Conservation (phyloP, 768 basidiomycete species). For the Tulasnella sp. region DNA sequence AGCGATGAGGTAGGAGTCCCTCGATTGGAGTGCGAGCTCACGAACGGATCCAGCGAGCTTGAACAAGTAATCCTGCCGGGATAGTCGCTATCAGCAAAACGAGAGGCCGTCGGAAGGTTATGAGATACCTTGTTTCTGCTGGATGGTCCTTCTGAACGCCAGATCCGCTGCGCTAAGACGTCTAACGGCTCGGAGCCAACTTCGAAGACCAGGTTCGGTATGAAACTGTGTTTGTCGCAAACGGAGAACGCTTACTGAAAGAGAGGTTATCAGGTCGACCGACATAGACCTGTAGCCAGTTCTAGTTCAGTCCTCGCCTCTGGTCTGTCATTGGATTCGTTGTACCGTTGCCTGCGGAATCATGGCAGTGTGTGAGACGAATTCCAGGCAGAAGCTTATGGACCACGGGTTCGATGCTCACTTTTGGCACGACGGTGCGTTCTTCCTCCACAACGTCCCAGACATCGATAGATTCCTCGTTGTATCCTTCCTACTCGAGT, state of each 20-base stretch:
- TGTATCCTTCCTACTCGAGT: slow-evolving; percentile 69
- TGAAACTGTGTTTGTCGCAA: slow-evolving; percentile 12
- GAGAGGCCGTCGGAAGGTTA: neutral
- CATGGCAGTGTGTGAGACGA: neutral
- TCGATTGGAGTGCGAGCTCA: slow-evolving; percentile 58
- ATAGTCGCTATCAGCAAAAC: neutral
- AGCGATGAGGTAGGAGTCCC: slow-evolving; percentile 39
- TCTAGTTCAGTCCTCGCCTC: neutral
- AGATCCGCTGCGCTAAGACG: slow-evolving; percentile 54
- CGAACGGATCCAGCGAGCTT: slow-evolving; percentile 60
- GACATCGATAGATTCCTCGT: slow-evolving; percentile 64
- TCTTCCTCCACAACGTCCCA: slow-evolving; percentile 46
- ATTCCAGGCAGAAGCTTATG: neutral
- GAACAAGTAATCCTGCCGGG: slow-evolving; percentile 71
- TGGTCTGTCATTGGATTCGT: slow-evolving; percentile 22
- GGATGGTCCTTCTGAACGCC: slow-evolving; percentile 69
- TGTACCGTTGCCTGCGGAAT: slow-evolving; percentile 28
- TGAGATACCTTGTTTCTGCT: slow-evolving; percentile 70
- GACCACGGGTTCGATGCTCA: neutral
- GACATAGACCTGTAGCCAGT: slow-evolving; percentile 57
- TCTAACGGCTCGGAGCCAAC: slow-evolving; percentile 79
- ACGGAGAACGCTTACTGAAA: neutral
- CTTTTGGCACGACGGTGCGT: slow-evolving; percentile 35
- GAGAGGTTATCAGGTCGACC: slow-evolving; percentile 29
- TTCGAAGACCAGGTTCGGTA: slow-evolving; percentile 79